Conservation (phyloP, 139 green algal species). For the Chlamydomonas schloesseri region DNA sequence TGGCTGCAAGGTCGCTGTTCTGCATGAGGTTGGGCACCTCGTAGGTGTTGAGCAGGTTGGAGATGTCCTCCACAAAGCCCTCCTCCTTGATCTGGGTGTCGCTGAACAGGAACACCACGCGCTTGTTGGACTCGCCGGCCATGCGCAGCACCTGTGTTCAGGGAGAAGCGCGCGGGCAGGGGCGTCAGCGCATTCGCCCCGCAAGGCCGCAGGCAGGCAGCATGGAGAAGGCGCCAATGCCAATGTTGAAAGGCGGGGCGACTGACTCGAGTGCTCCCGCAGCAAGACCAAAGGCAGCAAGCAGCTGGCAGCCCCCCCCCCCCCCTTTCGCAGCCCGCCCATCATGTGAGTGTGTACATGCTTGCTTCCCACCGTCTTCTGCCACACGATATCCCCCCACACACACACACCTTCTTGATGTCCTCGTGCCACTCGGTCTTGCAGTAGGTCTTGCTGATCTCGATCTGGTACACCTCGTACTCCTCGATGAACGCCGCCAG, state of each 20-base stretch:
- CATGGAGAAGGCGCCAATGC: too few species aligned
- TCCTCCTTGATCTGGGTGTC: conserved; percentile 86
- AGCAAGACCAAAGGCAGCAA: too few species aligned
- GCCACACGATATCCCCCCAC: too few species aligned
- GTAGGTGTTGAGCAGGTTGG: conserved; percentile 86
- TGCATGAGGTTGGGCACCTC: conserved; percentile 87
- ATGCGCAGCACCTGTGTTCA: conserved; percentile 57
- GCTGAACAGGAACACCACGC: conserved; percentile 80
- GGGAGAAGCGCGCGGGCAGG: conserved; percentile 37
- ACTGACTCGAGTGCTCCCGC: too few species aligned
- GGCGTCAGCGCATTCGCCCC: too few species aligned
- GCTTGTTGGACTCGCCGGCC: conserved; percentile 77
- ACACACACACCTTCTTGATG: conserved; percentile 53
- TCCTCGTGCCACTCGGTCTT: conserved; percentile 77
- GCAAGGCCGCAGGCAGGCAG: too few species aligned
- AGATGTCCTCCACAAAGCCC: conserved; percentile 84
- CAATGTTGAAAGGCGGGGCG: too few species aligned
- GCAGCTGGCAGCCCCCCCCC: too few species aligned
- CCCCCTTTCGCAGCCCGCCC: too few species aligned
- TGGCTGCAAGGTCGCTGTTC: conserved; percentile 60
- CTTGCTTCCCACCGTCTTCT: too few species aligned
- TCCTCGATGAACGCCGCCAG: conserved; percentile 83
- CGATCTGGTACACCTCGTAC: conserved; percentile 76
- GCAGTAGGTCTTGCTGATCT: conserved; percentile 82
- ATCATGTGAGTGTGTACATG: too few species aligned